Evolutionary conservation across 23 red algal genomes (phyloP).

Genomic region (Gracilaria caudata): DNA sequence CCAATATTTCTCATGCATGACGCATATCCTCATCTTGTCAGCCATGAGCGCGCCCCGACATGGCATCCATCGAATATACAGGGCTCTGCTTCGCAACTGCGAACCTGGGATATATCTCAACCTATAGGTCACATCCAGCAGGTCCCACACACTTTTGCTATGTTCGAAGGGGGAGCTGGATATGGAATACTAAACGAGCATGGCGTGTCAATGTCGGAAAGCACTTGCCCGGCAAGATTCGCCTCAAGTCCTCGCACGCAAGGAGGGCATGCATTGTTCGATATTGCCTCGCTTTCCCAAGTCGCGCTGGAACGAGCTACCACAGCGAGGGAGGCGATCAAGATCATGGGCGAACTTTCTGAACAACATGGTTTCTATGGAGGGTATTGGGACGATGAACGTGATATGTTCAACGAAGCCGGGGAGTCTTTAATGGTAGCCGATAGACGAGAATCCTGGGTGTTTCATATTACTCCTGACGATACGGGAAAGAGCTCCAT

Average conservation of each 20-base stretch:
- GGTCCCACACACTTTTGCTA: slow-evolving; percentile 43
- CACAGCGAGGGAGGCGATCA: slow-evolving; percentile 67
- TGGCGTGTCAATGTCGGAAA: slow-evolving; percentile 63
- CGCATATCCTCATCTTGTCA: slow-evolving; percentile 55
- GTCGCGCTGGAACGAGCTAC: slow-evolving; percentile 56
- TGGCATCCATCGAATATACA: slow-evolving; percentile 69
- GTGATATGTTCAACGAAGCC: slow-evolving; percentile 28
- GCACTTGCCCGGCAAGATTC: slow-evolving; percentile 53
- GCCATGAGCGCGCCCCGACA: slow-evolving; percentile 30
- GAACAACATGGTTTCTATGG: slow-evolving; percentile 76
- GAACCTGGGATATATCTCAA: slow-evolving; percentile 29
- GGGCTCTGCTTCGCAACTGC: slow-evolving; percentile 34
- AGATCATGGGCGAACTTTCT: slow-evolving; percentile 67
- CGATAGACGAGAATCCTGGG: slow-evolving; percentile 65
- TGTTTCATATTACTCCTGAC: slow-evolving; percentile 68
- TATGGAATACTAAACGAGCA: slow-evolving; percentile 72
- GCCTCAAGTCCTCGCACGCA: slow-evolving; percentile 27
- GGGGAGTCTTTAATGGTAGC: slow-evolving; percentile 74
- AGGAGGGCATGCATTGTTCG: slow-evolving; percentile 63
- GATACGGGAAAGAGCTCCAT: slow-evolving; percentile 58
- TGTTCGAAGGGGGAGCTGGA: slow-evolving; percentile 68
- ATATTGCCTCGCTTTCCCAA: slow-evolving; percentile 33
- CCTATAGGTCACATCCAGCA: slow-evolving; percentile 44
- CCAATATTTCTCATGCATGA: slow-evolving; percentile 21
- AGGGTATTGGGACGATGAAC: slow-evolving; percentile 29